These are phyloP conservation scores for Gaeumannomyces sp. DNA, from an alignment of 2,329 filamentous ascomycete genomes.

Conservation along the genomic window DNA sequence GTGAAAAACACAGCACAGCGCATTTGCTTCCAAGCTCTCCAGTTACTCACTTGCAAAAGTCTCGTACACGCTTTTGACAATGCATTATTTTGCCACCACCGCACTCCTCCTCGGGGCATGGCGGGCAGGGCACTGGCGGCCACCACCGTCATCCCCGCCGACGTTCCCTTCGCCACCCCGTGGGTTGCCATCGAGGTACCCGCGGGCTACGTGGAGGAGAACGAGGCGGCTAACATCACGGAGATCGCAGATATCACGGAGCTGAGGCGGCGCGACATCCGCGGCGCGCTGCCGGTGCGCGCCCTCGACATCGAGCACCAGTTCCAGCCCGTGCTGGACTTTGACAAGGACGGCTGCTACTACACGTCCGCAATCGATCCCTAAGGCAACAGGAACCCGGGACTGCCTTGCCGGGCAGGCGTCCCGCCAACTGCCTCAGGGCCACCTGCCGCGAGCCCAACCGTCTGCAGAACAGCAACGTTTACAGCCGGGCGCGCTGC, in stretches of 20 bases:
- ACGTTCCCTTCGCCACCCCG: no score
- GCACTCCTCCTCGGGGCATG: not conserved
- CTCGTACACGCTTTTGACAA: not conserved
- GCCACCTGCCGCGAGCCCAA: constrained; percentile 25
- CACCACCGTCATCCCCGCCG: no score
- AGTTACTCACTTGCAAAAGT: no score
- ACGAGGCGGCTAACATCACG: no score
- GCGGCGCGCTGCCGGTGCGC: not conserved
- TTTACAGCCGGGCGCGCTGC: constrained; percentile 31
- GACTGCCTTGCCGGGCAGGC: not conserved
- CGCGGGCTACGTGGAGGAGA: no score
- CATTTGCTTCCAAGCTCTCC: no score
- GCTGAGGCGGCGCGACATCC: not conserved
- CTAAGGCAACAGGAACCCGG: not conserved
- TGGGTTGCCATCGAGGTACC: no score
- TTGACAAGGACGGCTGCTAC: constrained; percentile 7
- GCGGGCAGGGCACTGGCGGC: no score
- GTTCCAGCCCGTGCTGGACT: constrained; percentile 3
- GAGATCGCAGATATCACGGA: no score
- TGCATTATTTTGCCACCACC: not conserved
- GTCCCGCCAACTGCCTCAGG: constrained; percentile 2
- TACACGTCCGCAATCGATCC: constrained; percentile 1
- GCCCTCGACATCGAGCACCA: not conserved
- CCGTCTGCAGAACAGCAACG: constrained; percentile 32
- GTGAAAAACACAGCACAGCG: no score